phyloP scores from a whole-genome alignment of 163 green algal species.

The Prototheca cutis region DNA sequence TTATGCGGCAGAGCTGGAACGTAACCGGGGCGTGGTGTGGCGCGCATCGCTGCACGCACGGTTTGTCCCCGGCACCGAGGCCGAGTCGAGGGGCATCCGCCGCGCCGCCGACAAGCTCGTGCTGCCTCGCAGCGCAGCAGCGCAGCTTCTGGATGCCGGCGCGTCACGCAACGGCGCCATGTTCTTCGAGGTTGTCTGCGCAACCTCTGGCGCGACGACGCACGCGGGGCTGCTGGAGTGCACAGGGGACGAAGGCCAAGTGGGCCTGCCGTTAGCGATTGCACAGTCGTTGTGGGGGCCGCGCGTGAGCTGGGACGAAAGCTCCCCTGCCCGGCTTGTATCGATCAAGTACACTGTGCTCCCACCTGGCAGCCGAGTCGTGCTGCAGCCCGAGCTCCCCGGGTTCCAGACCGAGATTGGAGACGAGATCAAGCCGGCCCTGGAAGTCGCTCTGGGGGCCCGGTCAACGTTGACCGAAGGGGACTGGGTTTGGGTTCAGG shows the following conservation, averaged over 20 bases:
- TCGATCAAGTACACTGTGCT: constrained; percentile 27
- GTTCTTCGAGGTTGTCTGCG: constrained; percentile 52
- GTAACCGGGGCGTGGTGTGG: constrained; percentile 51
- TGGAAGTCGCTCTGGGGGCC: constrained; percentile 53
- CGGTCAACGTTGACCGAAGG: constrained; percentile 56
- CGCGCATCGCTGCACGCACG: constrained; percentile 36
- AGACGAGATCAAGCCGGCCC: constrained; percentile 37
- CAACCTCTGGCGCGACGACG: constrained; percentile 22
- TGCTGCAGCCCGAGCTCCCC: constrained; percentile 58
- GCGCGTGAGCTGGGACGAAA: neutral
- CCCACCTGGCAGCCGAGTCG: constrained; percentile 24
- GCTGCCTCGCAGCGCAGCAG: constrained; percentile 47
- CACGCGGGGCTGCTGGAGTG: constrained; percentile 73
- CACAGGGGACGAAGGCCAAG: constrained; percentile 54
- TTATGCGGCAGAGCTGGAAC: constrained; percentile 33
- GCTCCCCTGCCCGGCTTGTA: neutral
- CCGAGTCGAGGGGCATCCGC: constrained; percentile 41
- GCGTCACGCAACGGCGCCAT: constrained; percentile 52
- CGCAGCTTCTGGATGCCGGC: constrained; percentile 45
- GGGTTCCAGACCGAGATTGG: constrained; percentile 61
- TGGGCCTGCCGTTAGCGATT: constrained; percentile 58
- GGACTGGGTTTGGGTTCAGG: constrained; percentile 49
- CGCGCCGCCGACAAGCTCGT: constrained; percentile 61
- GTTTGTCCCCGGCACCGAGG: constrained; percentile 19
- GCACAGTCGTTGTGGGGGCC: constrained; percentile 40